Evolutionary conservation across 2,329 filamentous ascomycete species (phyloP), one percentile per base, ranked within the genome.

Genomic region (Fusarium pseudocircinatum): DNA sequence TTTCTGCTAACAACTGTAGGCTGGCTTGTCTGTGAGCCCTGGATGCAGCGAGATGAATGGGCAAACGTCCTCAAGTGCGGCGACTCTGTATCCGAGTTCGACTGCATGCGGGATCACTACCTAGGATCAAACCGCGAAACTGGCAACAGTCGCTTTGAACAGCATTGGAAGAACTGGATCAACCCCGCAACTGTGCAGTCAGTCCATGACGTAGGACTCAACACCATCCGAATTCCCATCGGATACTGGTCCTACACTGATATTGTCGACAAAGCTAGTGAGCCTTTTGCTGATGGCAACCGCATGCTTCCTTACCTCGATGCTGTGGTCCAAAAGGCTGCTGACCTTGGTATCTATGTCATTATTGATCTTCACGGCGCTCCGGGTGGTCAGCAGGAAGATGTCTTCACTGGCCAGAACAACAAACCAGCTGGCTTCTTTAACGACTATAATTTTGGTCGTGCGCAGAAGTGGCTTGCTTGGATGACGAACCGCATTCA

Each of bases 401-500:
- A 74, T 26, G 67, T 53, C 0, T 74, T 74, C 13, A 74, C 72
- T 1, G 68, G 72, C 4, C 71, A 74, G 40, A 66, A 69, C 37
- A 74, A 72, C 34, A 69, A 72, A 2, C 72, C 71, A 0, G 72
- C 72, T n/a, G 72, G 71, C 0, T 74, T 74, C 30, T 74, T 47
- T 12, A 74, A 66, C 1, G 72, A 74, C 4, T 72, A 74, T 1
- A 74, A 74, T 10, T 74, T 74, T 42, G 71, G 72, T 1, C 67
- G 71, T 8, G 72, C 72, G 0, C n/a, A 74, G 37, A 74, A 74
- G 18, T 74, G 71, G 72, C 60, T 74, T 2, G 34, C 67, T 2
- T 74, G 71, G 72, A 74, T 74, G 71, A 74, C 72, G 1, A 49
- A 72, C 3, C 71, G 72, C 4, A 74, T 74, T 24, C 71, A 74